These are phyloP conservation scores for Parmelia sp. DNA, from an alignment of 495 filamentous ascomycete genomes.

Conservation along the genomic window DNA sequence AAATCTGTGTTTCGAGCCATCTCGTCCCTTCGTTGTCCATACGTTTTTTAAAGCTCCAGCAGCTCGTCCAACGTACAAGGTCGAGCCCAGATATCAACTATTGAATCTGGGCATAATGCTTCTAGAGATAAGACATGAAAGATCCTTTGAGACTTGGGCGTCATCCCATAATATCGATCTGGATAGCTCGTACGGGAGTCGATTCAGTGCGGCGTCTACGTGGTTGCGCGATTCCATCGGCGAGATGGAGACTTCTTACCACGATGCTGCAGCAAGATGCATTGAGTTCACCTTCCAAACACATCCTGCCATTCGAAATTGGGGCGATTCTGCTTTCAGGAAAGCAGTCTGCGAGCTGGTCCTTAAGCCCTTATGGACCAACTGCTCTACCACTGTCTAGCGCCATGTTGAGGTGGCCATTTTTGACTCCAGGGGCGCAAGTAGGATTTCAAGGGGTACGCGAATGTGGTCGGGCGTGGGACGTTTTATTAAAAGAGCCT, in stretches of 20 bases:
- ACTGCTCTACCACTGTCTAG: neutral
- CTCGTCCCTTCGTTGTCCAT: conserved; percentile 8
- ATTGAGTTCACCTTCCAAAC: conserved; percentile 13
- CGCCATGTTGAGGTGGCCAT: too few species aligned
- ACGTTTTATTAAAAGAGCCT: too few species aligned
- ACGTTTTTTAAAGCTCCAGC: neutral
- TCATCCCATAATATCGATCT: neutral
- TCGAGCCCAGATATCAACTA: neutral
- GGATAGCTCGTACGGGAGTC: conserved; percentile 11
- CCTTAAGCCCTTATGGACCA: conserved; percentile 13
- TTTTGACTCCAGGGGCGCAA: neutral
- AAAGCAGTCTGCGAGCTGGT: conserved; percentile 12
- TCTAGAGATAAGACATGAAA: conserved; percentile 14
- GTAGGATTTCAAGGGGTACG: neutral
- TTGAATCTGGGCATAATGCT: conserved; percentile 12
- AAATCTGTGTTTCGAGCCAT: neutral
- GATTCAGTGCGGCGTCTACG: conserved; percentile 3
- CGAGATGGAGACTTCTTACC: neutral
- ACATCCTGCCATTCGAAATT: neutral
- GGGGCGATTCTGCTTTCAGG: conserved; percentile 11
- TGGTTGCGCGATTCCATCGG: conserved; percentile 5
- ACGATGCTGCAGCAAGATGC: conserved; percentile 1
- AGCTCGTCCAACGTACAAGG: neutral
- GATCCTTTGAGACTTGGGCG: conserved; percentile 11
- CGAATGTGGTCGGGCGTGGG: neutral